Evolutionary conservation across 352 stramenopile species (phyloP).

Genomic region (Hyaloperonospora brassicae): DNA sequence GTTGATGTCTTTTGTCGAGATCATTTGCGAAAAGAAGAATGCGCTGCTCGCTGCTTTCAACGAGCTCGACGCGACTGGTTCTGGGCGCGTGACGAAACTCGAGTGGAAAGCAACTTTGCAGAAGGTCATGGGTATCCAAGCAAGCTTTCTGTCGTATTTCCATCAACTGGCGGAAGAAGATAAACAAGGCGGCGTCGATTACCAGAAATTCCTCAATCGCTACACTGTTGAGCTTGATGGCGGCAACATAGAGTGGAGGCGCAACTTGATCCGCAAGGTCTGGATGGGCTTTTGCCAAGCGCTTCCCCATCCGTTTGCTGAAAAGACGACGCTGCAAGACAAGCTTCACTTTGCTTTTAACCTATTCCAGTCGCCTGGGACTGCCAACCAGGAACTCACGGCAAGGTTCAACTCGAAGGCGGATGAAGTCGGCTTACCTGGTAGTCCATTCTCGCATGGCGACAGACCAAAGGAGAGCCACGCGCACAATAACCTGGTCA

Average conservation of each 20-base stretch:
- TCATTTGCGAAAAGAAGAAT: conserved; percentile 77
- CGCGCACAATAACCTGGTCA: conserved; percentile 44
- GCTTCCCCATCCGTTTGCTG: conserved; percentile 28
- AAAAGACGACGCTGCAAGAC: conserved; percentile 48
- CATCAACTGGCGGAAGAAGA: conserved; percentile 45
- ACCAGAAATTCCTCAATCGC: conserved; percentile 64
- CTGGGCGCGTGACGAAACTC: conserved; percentile 49
- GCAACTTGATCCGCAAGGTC: conserved; percentile 58
- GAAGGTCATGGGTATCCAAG: conserved; percentile 50
- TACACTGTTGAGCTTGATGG: conserved; percentile 62
- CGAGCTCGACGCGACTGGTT: conserved; percentile 27
- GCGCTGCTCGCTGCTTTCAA: conserved; percentile 43
- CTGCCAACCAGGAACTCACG: conserved; percentile 16
- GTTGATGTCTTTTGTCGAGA: conserved; percentile 68
- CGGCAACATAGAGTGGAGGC: conserved; percentile 55
- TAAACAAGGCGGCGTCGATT: conserved; percentile 47
- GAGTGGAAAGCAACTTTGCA: conserved; percentile 61
- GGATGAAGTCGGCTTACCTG: conserved; percentile 3
- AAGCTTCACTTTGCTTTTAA: conserved; percentile 69
- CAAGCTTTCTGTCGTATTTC: conserved; percentile 67
- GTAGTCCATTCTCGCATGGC: conserved; percentile 6
- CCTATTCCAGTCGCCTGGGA: conserved; percentile 38
- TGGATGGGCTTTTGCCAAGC: conserved; percentile 64
- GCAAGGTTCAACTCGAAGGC: conserved; percentile 6
- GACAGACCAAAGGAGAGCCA: conserved; percentile 34